Evolutionary conservation across 2,329 filamentous ascomycete species (phyloP), one percentile per base, ranked within the genome.

Genomic region (Gnomoniopsis smithogilvyi): DNA sequence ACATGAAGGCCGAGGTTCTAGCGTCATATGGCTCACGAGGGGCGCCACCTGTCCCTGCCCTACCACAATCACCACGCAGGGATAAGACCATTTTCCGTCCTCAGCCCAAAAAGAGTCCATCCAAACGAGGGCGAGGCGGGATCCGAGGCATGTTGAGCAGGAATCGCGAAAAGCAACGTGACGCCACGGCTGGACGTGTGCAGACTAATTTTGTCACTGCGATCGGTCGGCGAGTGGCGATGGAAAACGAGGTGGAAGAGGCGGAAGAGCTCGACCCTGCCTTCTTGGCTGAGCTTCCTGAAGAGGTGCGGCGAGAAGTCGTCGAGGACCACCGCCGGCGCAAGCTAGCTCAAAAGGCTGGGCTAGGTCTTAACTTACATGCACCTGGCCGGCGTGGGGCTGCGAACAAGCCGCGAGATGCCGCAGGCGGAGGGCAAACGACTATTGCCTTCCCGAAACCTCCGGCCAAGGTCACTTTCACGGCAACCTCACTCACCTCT

Each of bases 1-100:
- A 96, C 62, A 85, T 99, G 69, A 90, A 93, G 63, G 85, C 87
- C 1, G 95, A 98, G 72, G 79, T 98, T 0, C 74, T 97, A 10
- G 87, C 84, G 2, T 86, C 89, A 36, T 96, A 96, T 68, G 72
- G 76, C 54, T 70, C 70, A 54, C 67, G 67, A 22, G 67, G 65
- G 8, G 67, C 71, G 6, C 76, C 76, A 61, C 68, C 70, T 6
- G 14, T 21, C 4, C 45, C 60, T 26, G 63, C 71, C 3, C 73
- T 75, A 14, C 74, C 72, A 2, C 79, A 82, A 60, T 86, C 83
- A 0, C 84, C 84, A 8, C 79, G 80, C 41, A 87, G 86, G 66
- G 79, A 80, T 59, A 76, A 82, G 19, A 67, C 79, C 43, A 74
- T 83, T 45, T 76, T 81, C 57, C 66, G 76, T 30, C 69, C 74